Base-by-base conservation (phyloP, 1,284 basidiomycete species). In the Filobasidium uniguttulatum region DNA sequence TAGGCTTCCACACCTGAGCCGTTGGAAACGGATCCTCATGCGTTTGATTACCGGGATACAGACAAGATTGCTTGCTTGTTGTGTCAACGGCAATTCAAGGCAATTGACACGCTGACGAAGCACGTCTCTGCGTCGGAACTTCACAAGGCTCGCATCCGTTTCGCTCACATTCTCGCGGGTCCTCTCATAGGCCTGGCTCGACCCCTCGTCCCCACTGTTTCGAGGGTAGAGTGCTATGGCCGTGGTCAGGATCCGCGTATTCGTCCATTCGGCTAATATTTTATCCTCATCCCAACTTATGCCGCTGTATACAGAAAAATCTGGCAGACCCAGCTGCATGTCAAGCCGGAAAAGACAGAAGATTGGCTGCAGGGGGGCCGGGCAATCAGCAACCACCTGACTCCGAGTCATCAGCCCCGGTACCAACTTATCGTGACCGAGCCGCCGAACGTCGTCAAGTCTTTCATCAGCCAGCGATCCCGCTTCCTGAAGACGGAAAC, bases 1-100 rank as follows among this genome's bases (percentile, higher is more conserved):
- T 49, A 49, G 48, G 38, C 40, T 19, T 36, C 45, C 15, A 37
- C 52, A 8, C 68, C 68, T 15, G 66, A 70, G 3, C n/a, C n/a
- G n/a, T n/a, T n/a, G 56, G n/a, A n/a, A n/a, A n/a, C 65, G 14
- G 20, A 40, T 15, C 19, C 20, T n/a, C 65, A 65, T 25, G 82
- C 82, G 41, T 81, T 83, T 52, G 85, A 86, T 62, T 89, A 83
- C 59, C 77, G 82, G 26, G 85, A 89, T 71, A 75, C 49, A 6
- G 70, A 65, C 55, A 78, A 79, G 49, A 72, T 85, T 60, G 82
- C 82, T 36, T 96, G 90, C 65, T 67, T 94, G 44, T 78, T 96
- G 6, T 96, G 90, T 62, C 80, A 87, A 48, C 78, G 90, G 23
- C 85, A 90, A 64, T 90, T 96, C 78, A 93, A 91, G 69, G 73